phyloP scores from a whole-genome alignment of 2,329 filamentous ascomycete species.

The Tolypocladium ovalisporum region DNA sequence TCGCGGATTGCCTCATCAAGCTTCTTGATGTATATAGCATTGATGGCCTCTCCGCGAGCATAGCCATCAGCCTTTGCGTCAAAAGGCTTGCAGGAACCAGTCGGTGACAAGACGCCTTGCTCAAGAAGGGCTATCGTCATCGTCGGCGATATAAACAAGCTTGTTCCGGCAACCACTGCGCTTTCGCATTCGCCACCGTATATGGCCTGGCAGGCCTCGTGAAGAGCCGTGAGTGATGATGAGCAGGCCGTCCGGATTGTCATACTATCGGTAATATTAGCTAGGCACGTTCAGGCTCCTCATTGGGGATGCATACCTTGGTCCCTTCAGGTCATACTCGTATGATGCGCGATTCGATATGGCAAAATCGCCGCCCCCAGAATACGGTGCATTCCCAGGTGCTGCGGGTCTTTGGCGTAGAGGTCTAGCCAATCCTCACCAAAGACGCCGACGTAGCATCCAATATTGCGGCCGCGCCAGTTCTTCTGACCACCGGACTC shows the following conservation, averaged over 20 bases:
- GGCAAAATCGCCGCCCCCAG: conserved; percentile 13
- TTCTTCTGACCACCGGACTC: conserved; percentile 13
- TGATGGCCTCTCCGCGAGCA: conserved; percentile 36
- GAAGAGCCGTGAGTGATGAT: conserved; percentile 21
- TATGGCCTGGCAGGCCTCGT: conserved; percentile 22
- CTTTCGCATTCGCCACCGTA: conserved; percentile 12
- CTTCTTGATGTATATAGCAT: conserved; percentile 32
- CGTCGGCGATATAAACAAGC: conserved; percentile 17
- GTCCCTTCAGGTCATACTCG: conserved; percentile 20
- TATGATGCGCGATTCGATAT: conserved; percentile 21
- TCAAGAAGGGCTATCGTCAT: conserved; percentile 16
- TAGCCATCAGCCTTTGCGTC: conserved; percentile 38
- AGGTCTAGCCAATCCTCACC: conserved; percentile 16
- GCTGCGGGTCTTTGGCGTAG: conserved; percentile 8
- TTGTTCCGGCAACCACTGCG: conserved; percentile 20
- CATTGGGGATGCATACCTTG: conserved; percentile 12
- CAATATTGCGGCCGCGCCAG: conserved; percentile 14
- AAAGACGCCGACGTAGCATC: conserved; percentile 18
- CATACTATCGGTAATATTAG: conserved; percentile 6
- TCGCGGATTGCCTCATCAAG: conserved; percentile 34
- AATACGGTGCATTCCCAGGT: conserved; percentile 9
- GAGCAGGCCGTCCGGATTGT: conserved; percentile 28
- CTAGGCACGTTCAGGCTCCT: not conserved
- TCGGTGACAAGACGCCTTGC: conserved; percentile 23
- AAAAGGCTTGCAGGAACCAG: conserved; percentile 23